Conservation (phyloP, 1,284 basidiomycete species). For the Coniferiporia sulphurascens region DNA sequence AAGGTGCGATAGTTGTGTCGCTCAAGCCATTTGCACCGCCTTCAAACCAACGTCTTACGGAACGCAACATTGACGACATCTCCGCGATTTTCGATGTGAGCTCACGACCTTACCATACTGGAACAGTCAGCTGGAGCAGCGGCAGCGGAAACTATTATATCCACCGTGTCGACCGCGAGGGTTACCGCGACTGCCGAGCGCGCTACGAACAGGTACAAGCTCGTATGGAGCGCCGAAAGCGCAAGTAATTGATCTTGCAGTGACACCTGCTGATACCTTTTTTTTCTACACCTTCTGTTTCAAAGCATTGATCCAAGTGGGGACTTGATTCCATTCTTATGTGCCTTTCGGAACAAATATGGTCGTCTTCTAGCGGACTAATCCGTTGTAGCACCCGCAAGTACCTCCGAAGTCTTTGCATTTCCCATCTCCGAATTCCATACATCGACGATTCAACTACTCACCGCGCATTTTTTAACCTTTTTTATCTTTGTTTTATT, state of each 20-base stretch:
- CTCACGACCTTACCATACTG: conserved; percentile 60
- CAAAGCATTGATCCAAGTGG: too few species aligned
- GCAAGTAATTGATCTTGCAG: neutral
- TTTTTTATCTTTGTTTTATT: neutral
- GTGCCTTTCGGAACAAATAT: neutral
- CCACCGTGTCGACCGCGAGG: conserved; percentile 66
- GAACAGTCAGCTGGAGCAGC: conserved; percentile 72
- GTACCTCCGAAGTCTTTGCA: neutral
- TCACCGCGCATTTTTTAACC: neutral
- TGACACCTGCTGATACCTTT: too few species aligned
- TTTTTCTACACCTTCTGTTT: too few species aligned
- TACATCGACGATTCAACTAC: neutral
- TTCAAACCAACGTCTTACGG: conserved; percentile 57
- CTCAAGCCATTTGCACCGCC: conserved; percentile 60
- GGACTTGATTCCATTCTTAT: neutral
- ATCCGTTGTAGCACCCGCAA: neutral
- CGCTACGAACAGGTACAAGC: conserved; percentile 37
- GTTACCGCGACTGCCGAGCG: conserved; percentile 54
- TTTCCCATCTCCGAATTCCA: neutral
- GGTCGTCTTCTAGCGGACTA: neutral
- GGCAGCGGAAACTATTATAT: conserved; percentile 64
- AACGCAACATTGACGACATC: conserved; percentile 73
- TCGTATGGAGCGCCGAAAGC: neutral
- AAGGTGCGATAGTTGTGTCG: conserved; percentile 75
- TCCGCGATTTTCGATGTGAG: conserved; percentile 69